Conservation (phyloP, 2,329 filamentous ascomycete genomes). For the Ophiostoma sp. region DNA sequence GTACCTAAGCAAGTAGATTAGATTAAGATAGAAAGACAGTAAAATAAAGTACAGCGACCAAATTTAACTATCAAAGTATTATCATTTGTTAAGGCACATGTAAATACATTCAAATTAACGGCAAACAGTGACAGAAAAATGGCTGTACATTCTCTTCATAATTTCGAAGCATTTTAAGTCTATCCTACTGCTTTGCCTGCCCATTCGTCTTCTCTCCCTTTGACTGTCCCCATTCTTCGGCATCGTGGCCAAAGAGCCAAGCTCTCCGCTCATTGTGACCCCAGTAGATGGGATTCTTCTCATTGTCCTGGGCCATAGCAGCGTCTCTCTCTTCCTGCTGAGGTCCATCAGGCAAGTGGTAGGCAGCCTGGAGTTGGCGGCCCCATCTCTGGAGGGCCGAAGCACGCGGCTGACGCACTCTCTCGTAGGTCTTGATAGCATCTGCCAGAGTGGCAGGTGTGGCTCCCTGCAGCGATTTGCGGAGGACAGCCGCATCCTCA, state of each 20-base stretch:
- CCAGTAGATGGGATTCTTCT: conserved; percentile 34
- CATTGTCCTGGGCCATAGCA: conserved; percentile 25
- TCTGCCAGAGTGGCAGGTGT: background rate
- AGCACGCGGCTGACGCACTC: conserved; percentile 30
- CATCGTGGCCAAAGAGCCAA: conserved; percentile 37
- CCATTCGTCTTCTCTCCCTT: background rate
- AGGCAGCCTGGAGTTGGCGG: conserved; percentile 32
- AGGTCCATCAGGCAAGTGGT: conserved; percentile 33
- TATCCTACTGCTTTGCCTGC: background rate
- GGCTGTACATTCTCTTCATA: background rate
- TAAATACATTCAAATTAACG: no score
- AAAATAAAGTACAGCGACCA: background rate
- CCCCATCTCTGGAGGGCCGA: conserved; percentile 29
- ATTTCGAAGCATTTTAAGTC: no score
- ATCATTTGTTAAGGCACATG: no score
- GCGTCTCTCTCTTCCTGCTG: conserved; percentile 30
- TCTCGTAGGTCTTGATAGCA: conserved; percentile 25
- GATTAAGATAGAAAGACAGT: background rate
- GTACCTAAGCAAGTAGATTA: background rate
- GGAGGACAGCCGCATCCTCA: conserved; percentile 43
- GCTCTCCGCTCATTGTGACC: conserved; percentile 37
- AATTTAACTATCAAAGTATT: background rate
- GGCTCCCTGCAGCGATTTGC: conserved; percentile 22
- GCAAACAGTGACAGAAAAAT: background rate
- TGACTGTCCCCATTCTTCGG: conserved; percentile 19